Base-by-base conservation (phyloP, 768 basidiomycete genomes). In the Leccinellum luteum region DNA sequence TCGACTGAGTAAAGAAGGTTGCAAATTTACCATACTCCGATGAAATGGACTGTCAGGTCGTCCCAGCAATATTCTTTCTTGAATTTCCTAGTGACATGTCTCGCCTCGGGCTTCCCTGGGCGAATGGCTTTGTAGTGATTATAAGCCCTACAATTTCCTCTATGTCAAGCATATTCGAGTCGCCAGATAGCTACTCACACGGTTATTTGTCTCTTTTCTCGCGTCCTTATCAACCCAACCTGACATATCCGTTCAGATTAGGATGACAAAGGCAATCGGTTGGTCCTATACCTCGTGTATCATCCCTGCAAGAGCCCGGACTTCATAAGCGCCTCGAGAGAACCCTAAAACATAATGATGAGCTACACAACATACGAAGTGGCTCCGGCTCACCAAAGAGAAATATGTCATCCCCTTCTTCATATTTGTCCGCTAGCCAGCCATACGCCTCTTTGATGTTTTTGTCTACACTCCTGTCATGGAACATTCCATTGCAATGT, bases 1-100 rank as follows among this genome's bases (percentile, higher is more conserved):
- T 23, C 3, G 48, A 38, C 27, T 32, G 34, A 7, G 10, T 27
- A 23, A 51, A 62, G 8, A 31, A 41, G 19, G 3, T 35, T 17
- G 35, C 35, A 35, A 35, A 35, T 3, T 10, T 59, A 79, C 80
- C 78, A 81, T 9, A 78, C 75, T 3, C 81, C 81, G 21, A 82
- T 66, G 51, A 81, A 81, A 10, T 48, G 45, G 8, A 48, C 25
- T 10, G 23, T 15, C 23, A 48, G 45, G 25, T 48, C 45, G 4
- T 30, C 7, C 48, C 48, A 49, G n/a, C 28, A 49, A 19, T 1
- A 49, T n/a, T 8, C 6, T 7, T 19, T 19, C 48, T 49, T 49
- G 28, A 49, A 49, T 30, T 49, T 30, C 13, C 48, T 49, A 13
- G 28, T 9, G 9, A 15, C 6, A 4, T 19, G n/a, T 28, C 48